Evolutionary conservation across 345 rosid genomes (phyloP), one percentile per base, ranked within the genome.

Genomic region (Populus tremula): DNA sequence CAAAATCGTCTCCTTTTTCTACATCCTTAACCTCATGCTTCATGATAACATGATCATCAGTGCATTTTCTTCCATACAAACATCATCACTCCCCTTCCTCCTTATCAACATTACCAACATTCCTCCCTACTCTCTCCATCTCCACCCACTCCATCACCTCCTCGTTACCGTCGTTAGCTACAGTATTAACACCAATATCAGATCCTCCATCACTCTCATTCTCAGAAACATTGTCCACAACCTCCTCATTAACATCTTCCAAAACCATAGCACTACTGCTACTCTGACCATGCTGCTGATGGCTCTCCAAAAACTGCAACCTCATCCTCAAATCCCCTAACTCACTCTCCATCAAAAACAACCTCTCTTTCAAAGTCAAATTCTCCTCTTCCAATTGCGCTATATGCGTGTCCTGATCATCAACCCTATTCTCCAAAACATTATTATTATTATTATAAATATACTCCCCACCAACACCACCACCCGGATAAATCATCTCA

Each of bases 381-480:
- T 96, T 96, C 90, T 96, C 99, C 74, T 96, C 99, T 80, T 94
- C 99, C 67, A 96, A 71, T 36, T 91, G 94, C 1, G 94, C 93
- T 76, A 94, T 96, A 73, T 96, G 99, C 56, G 91, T 84, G 81
- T 94, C 97, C 79, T 94, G 98, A 89, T 96, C 98, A 85, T 94
- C 97, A 8, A 96, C 98, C 77, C 97, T 85, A 82, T 90, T 96
- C 87, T 89, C 99, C 90, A 92, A 84, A 47, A 90, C 86, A 84
- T 92, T 94, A 80, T 89, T 86, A 75, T 8, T 39, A 84, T 92
- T 94, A 81, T 89, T 86, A 75, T 88, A 88, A 62, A 90, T 93
- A 31, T 70, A 73, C 53, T 36, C 74, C 36, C 69, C 78, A 33
- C 74, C 69, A 47, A 69, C 69, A 1, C 92, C 89, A 23, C 86